Evolutionary conservation across 129 eudicot species (phyloP).

Genomic region (Flaveria sonorensis): DNA sequence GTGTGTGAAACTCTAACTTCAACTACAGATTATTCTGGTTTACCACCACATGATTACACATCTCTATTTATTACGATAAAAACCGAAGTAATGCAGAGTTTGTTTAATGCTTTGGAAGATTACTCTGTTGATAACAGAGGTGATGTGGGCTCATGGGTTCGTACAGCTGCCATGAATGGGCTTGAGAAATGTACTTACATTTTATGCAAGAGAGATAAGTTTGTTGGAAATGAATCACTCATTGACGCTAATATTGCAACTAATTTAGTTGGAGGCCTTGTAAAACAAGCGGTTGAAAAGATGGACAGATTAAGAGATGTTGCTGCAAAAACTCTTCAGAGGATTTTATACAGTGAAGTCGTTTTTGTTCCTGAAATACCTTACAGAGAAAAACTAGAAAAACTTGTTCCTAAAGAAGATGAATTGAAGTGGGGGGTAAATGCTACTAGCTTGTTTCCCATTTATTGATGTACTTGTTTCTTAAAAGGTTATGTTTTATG

Average conservation of each 20-base stretch:
- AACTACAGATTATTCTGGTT: constrained; percentile 35
- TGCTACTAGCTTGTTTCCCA: constrained; percentile 10
- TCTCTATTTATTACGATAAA: constrained; percentile 56
- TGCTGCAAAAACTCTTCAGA: constrained; percentile 83
- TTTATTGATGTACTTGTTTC: neutral
- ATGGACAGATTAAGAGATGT: constrained; percentile 88
- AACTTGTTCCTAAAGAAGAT: constrained; percentile 50
- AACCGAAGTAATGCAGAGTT: constrained; percentile 74
- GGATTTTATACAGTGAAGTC: constrained; percentile 60
- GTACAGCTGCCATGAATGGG: constrained; percentile 92
- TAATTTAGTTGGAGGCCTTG: constrained; percentile 67
- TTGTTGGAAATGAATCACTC: constrained; percentile 32
- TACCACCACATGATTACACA: constrained; percentile 37
- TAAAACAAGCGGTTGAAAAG: constrained; percentile 94
- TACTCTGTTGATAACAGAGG: constrained; percentile 97
- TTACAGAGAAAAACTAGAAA: constrained; percentile 55
- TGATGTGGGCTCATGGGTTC: constrained; percentile 99
- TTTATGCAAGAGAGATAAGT: constrained; percentile 55
- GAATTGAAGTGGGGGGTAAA: constrained; percentile 86
- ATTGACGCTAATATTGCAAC: constrained; percentile 72
- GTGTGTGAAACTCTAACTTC: constrained; percentile 77
- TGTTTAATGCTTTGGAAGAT: constrained; percentile 87
- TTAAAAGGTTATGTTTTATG: neutral
- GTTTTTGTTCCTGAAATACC: constrained; percentile 73
- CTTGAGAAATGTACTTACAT: constrained; percentile 83